A percentile compares a stretch with the other conserved stretches of the same genome.
phyloP scores from a whole-genome alignment of 1,284 basidiomycete genomes.

The Rhizoctonia solani region DNA sequence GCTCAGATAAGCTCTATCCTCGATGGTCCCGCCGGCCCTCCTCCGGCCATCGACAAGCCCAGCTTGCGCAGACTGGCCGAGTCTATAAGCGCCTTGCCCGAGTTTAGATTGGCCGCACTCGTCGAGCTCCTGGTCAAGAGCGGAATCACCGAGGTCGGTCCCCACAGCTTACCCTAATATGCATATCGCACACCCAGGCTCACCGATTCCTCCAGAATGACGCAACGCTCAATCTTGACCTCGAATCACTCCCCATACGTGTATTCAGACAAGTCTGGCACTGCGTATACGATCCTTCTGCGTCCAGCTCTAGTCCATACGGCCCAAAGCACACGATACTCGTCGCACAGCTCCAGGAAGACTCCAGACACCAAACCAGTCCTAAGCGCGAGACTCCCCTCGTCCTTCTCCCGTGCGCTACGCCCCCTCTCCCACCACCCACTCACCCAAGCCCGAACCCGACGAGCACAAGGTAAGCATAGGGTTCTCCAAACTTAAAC shows the following conservation, averaged over 20 bases:
- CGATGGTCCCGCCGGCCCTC: constrained; percentile 26
- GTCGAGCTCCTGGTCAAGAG: constrained; percentile 7
- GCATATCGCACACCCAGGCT: too few species aligned
- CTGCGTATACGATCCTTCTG: constrained; percentile 15
- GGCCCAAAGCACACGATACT: background rate
- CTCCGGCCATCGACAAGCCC: constrained; percentile 28
- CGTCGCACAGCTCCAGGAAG: constrained; percentile 11
- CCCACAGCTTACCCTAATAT: background rate
- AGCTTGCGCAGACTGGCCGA: constrained; percentile 13
- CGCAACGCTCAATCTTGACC: constrained; percentile 25
- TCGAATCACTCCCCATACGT: constrained; percentile 17
- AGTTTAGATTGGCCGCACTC: constrained; percentile 6
- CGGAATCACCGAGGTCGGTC: constrained; percentile 15
- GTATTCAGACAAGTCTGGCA: constrained; percentile 25
- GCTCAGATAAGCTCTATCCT: constrained; percentile 14
- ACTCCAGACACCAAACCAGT: background rate
- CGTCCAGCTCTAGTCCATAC: background rate
- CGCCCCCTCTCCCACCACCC: background rate
- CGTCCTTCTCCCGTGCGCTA: background rate
- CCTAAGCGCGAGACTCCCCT: background rate
- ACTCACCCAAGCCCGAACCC: background rate
- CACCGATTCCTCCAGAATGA: constrained; percentile 1
- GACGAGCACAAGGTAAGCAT: background rate
- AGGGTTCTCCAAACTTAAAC: too few species aligned
- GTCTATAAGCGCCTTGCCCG: background rate